Conservation (phyloP, 2,329 filamentous ascomycete genomes). For the Pseudocercospora ulei region DNA sequence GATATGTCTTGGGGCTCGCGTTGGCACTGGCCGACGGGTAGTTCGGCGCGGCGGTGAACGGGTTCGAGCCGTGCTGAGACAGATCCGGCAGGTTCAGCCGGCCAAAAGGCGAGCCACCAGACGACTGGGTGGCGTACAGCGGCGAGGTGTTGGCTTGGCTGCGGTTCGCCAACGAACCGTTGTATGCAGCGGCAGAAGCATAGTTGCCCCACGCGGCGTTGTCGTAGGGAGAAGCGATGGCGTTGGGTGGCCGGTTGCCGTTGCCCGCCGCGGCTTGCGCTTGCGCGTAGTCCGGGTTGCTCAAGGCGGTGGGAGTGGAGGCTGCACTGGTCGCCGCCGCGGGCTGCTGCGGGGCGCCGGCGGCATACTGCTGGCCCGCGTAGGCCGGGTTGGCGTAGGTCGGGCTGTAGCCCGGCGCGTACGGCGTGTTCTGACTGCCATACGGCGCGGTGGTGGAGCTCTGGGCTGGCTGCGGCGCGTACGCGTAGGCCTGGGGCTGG, state of each 20-base stretch:
- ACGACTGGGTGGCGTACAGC: slow-evolving; percentile 22
- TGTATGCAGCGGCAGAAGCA: slow-evolving; percentile 15
- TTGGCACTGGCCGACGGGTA: slow-evolving; percentile 14
- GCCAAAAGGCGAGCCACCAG: slow-evolving; percentile 22
- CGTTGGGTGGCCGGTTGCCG: slow-evolving; percentile 9
- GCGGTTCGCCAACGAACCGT: slow-evolving; percentile 15
- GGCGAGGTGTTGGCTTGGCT: slow-evolving; percentile 26
- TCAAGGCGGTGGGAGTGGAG: slow-evolving; percentile 25
- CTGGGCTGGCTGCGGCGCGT: slow-evolving; percentile 16
- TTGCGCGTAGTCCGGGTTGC: slow-evolving; percentile 22
- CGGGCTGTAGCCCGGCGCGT: slow-evolving; percentile 16
- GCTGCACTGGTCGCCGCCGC: slow-evolving; percentile 20
- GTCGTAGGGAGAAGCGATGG: slow-evolving; percentile 18
- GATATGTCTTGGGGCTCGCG: slow-evolving; percentile 18
- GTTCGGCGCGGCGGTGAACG: slow-evolving; percentile 15
- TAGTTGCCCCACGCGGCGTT: slow-evolving; percentile 14
- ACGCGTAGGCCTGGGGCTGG: slow-evolving; percentile 21
- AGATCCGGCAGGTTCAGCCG: slow-evolving; percentile 24
- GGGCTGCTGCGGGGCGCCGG: slow-evolving; percentile 15
- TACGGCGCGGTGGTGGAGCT: slow-evolving; percentile 17
- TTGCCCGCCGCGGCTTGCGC: slow-evolving; percentile 3
- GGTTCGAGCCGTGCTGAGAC: slow-evolving; percentile 17
- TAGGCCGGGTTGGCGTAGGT: slow-evolving; percentile 18
- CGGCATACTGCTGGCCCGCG: slow-evolving; percentile 22
- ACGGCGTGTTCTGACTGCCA: slow-evolving; percentile 16